Evolutionary conservation across 768 basidiomycete genomes (phyloP), one percentile per base, ranked within the genome.

Genomic region (Pulveroboletus sp.): DNA sequence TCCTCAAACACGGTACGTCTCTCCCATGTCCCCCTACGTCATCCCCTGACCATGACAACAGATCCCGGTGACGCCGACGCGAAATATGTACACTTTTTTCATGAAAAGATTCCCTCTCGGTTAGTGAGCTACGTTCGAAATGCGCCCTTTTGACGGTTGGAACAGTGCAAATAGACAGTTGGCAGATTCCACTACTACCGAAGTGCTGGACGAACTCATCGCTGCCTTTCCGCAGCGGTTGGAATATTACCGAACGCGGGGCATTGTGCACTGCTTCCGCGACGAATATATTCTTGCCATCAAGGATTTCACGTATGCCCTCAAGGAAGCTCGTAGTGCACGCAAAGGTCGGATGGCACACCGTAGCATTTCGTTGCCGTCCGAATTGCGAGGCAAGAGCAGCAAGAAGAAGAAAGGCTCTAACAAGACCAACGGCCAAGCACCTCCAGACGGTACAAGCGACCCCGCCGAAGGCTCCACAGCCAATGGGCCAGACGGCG

Each of bases 21-120:
- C 10, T 9, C 13, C 3, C 14, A 30, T 9, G 39, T 30, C 45
- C 29, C 34, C 29, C 14, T 14, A 6, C 3, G 40, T 26, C 30
- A 3, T 41, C 12, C 7, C 29, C 47, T 5, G 31, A 52, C 56
- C 45, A 20, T 11, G 36, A 10, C 27, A 31, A 13, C 51, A 90
- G 91, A 93, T 63, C 87, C 89, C 0, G 72, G 76, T 54, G 86
- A 93, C 56, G 57, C 77, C 9, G 88, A 93, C 58, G 90, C 91
- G 12, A 81, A 78, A 73, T 93, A 93, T 63, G 90, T 94, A 2
- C 86, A 93, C 60, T 94, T 94, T 64, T 94, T 94, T 69, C 92
- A 94, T 58, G 91, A 94, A 63, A 93, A 92, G 71, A 94, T 94
- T 56, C 92, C 92, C 19, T 93, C 92, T 47, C 78, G 91, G 90